Evolutionary conservation across 2,329 filamentous ascomycete genomes (phyloP).

Genomic region (Penicillium polonicum): DNA sequence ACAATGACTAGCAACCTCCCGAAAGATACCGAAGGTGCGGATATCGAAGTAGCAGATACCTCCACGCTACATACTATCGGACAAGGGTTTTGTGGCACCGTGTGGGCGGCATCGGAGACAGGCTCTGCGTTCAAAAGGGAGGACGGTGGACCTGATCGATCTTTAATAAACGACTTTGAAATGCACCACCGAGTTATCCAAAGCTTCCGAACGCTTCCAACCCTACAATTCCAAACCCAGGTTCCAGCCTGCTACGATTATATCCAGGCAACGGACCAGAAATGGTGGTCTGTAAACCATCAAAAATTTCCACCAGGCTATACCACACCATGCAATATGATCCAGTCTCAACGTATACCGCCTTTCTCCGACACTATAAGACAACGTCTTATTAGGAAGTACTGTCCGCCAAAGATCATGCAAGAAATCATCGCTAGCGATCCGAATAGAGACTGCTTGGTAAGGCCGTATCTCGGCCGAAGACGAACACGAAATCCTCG

Average conservation of each 20-base stretch:
- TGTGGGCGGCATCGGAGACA: not conserved
- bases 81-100: not conserved
- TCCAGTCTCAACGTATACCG: not conserved
- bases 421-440: conserved; percentile 29
- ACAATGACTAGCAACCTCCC: not conserved
- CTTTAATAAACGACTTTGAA: not conserved
- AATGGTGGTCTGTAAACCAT: not conserved
- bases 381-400: conserved; percentile 32
- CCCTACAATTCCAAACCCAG: not conserved
- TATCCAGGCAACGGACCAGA: not conserved
- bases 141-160: not conserved
- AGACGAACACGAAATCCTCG: conserved; percentile 15
- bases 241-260: not conserved
- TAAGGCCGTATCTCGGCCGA: conserved; percentile 52
- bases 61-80: not conserved
- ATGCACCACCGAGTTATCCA: not conserved
- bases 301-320: not conserved
- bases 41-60: not conserved
- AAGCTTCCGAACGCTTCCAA: not conserved
- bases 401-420: conserved; percentile 30
- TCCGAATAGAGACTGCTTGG: conserved; percentile 49
- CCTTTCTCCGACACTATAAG: conserved; percentile 29
- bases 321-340: not conserved
- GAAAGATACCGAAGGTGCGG: not conserved
- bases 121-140: not conserved